Evolutionary conservation across 495 filamentous ascomycete species (phyloP), one percentile per base, ranked within the genome.

Genomic region (Copromyces sp.): DNA sequence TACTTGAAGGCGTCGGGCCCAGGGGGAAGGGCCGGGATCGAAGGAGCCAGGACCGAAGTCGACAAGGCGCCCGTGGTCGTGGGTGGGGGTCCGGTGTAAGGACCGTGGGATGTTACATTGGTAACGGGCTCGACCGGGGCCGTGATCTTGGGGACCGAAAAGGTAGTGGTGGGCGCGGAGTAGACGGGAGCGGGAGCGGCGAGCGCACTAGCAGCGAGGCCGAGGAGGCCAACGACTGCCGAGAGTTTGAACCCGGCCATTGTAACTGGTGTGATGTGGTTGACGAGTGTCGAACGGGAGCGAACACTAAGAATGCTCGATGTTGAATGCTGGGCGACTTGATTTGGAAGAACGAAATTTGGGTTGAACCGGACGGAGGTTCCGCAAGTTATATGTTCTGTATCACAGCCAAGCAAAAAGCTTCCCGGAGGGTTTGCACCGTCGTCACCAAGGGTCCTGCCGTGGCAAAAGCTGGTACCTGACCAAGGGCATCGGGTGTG

Each of bases 1-100:
- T 97, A 96, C 4, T 82, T 82, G 29, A 86, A 86, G 16, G 87
- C 88, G 24, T 81, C 83, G 0, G 86, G 83, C 41, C 83, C 83
- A 1, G 85, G 82, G 5, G 85, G 83, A 3, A 81, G 77, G 1
- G 81, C 75, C 11, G 86, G 74, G 42, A 91, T 87, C 1, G 85
- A 84, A 1, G 85, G 75, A 17, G 79, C 87, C 69, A 82, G 69
- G 3, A 86, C 83, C 0, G 77, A 77, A 11, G 87, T 89, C 14
- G 81, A 86, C 14, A 90, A 68, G 0, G 84, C 86, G 0, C 90
- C 90, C 2, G 87, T 89, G 0, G 86, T 91, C 1, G 86, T 87
- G 0, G 87, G 84, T 2, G 88, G 80, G 0, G 86, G 86, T 17
- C 88, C 90, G 9, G 82, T 87, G 76, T 84, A 92, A 0, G 88